A percentile compares a stretch with the other conserved stretches of the same genome.
Conservation (phyloP, 2,329 filamentous ascomycete genomes). For the Nemania diffusa region DNA sequence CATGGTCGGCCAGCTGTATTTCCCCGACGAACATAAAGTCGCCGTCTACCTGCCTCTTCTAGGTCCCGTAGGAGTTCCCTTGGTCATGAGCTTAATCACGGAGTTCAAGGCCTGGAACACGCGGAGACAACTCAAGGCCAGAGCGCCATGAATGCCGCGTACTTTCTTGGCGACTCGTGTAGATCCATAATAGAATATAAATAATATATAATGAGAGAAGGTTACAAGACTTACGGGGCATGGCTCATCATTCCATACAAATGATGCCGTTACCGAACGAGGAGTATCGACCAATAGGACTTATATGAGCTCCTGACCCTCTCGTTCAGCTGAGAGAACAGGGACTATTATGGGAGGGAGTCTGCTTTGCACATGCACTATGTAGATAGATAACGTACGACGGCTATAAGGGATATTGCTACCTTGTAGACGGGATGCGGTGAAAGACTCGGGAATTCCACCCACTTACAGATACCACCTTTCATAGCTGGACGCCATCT, state of each 20-base stretch:
- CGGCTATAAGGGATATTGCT: no score
- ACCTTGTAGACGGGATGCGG: no score
- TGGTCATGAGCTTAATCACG: constrained; percentile 84
- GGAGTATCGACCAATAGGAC: no score
- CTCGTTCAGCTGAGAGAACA: background rate
- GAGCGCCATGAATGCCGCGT: constrained; percentile 38
- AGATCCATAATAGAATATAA: constrained; percentile 5
- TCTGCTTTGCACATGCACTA: background rate
- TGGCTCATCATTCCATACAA: no score
- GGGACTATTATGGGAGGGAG: no score
- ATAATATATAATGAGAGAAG: constrained; percentile 17
- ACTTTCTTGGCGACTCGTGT: background rate
- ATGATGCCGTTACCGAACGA: no score
- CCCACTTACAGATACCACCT: no score
- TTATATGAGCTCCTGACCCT: no score
- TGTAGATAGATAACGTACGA: no score
- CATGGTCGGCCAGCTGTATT: constrained; percentile 99
- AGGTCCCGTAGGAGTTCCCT: constrained; percentile 88
- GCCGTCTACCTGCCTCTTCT: constrained; percentile 93
- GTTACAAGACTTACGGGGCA: background rate
- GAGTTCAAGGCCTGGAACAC: constrained; percentile 75
- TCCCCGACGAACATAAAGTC: constrained; percentile 97
- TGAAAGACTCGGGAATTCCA: no score
- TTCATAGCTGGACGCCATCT: no score
- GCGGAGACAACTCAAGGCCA: constrained; percentile 57